Evolutionary conservation across 345 rosid genomes (phyloP).

Genomic region (Sisymbrium irio): DNA sequence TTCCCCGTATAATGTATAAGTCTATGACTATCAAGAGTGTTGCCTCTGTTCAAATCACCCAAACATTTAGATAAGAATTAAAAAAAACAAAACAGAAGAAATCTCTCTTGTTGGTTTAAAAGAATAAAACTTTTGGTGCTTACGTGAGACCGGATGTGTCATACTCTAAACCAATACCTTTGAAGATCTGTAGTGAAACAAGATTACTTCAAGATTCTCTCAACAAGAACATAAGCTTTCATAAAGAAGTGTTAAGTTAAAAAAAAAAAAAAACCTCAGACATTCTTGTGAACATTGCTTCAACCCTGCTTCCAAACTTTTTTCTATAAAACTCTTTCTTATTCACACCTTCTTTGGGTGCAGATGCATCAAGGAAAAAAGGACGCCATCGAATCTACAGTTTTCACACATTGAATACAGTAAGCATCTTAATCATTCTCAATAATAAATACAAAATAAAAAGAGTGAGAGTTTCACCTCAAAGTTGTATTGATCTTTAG

Average conservation of each 20-base stretch:
- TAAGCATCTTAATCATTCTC: not conserved
- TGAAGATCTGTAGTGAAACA: constrained; percentile 55
- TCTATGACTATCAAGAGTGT: constrained; percentile 83
- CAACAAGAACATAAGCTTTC: constrained; percentile 7
- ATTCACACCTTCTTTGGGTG: constrained; percentile 82
- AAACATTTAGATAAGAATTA: not conserved
- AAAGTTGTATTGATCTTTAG: constrained; percentile 58
- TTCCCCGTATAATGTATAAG: constrained; percentile 69
- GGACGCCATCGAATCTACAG: constrained; percentile 88
- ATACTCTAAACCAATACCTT: constrained; percentile 69
- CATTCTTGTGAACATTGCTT: constrained; percentile 53
- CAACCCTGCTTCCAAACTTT: constrained; percentile 62
- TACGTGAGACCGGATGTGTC: constrained; percentile 84
- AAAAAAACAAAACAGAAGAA: not conserved
- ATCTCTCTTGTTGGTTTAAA: not conserved
- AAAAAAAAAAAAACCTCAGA: constrained; percentile 51
- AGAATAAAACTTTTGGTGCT: constrained; percentile 22
- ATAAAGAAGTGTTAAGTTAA: too few species aligned
- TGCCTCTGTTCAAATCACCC: constrained; percentile 64
- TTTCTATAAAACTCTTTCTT: constrained; percentile 58
- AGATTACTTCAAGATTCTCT: not conserved
- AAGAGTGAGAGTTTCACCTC: constrained; percentile 15
- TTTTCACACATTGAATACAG: not conserved
- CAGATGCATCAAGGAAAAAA: constrained; percentile 75
- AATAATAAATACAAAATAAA: not conserved